Evolutionary conservation across 768 basidiomycete genomes (phyloP).

Genomic region (Pleurotus citrinopileatus): DNA sequence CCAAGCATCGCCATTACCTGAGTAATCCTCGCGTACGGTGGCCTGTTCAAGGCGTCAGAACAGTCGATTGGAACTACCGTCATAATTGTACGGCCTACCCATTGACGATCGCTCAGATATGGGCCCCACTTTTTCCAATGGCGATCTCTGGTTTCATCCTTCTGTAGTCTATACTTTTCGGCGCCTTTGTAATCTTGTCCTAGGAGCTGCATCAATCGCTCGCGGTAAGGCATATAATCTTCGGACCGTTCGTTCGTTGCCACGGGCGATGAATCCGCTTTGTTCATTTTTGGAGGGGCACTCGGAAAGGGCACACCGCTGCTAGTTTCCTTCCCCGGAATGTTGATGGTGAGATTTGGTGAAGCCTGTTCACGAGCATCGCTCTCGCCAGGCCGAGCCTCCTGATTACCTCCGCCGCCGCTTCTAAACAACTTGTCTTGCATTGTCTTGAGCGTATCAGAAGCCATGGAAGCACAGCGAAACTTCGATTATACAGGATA

Average conservation of each 20-base stretch:
- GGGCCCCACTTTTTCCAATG: conserved; percentile 99
- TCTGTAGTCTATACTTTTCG: conserved; percentile 82
- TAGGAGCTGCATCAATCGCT: conserved; percentile 60
- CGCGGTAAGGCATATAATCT: conserved; percentile 45
- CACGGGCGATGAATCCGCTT: conserved; percentile 33
- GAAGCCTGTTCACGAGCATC: conserved; percentile 15
- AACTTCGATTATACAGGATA: too few relatives aligned
- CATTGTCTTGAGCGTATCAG: conserved; percentile 53
- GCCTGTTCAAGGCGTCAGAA: conserved; percentile 51
- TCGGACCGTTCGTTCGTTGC: conserved; percentile 15
- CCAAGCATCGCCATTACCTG: conserved; percentile 94
- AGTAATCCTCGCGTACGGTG: conserved; percentile 98
- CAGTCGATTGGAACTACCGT: conserved; percentile 11
- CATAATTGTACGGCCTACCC: conserved; percentile 51
- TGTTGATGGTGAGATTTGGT: conserved; percentile 60
- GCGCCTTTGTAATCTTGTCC: conserved; percentile 74
- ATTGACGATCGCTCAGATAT: conserved; percentile 95
- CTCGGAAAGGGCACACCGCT: conserved; percentile 46
- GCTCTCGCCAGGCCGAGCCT: conserved; percentile 11
- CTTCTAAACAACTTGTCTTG: conserved; percentile 72
- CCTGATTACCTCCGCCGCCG: conserved; percentile 28
- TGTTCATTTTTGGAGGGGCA: conserved; percentile 27
- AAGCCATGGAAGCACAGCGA: conserved; percentile 28
- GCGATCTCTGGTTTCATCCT: conserved; percentile 73
- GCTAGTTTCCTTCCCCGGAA: conserved; percentile 48